These are phyloP conservation scores for Stromatinia cepivora DNA, from an alignment of 2,329 filamentous ascomycete species.

Conservation along the genomic window DNA sequence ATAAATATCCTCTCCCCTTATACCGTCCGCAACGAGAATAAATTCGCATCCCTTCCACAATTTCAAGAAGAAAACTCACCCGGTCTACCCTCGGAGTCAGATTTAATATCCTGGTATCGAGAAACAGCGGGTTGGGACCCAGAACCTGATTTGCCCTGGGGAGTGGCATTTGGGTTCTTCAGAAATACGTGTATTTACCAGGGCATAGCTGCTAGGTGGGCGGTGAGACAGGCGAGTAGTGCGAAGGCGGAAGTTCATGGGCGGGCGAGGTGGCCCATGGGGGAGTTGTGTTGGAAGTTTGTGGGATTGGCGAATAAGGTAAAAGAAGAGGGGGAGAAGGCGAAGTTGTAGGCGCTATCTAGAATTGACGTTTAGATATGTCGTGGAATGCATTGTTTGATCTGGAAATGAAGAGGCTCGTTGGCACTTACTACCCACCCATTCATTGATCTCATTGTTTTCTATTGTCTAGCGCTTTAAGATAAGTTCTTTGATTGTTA, in stretches of 20 bases:
- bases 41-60: constrained; percentile 40
- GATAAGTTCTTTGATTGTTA: neutral
- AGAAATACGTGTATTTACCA: constrained; percentile 67
- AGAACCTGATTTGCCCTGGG: constrained; percentile 60
- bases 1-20: constrained; percentile 70
- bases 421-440: no score
- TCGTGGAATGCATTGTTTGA: no score
- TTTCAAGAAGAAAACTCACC: constrained; percentile 52
- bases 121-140: constrained; percentile 72
- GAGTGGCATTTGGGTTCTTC: constrained; percentile 62
- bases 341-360: constrained; percentile 43
- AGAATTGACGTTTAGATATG: no score
- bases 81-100: constrained; percentile 52
- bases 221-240: constrained; percentile 84
- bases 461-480: neutral
- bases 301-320: constrained; percentile 54
- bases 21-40: constrained; percentile 34
- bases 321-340: constrained; percentile 40
- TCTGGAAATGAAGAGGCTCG: no score
- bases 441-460: no score
- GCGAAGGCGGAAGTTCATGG: constrained; percentile 75
- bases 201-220: constrained; percentile 88
- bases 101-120: constrained; percentile 66
- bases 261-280: constrained; percentile 67
- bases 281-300: constrained; percentile 74